Evolutionary conservation across 2,329 filamentous ascomycete genomes (phyloP).

Genomic region (Endoconidiophora laricicola): DNA sequence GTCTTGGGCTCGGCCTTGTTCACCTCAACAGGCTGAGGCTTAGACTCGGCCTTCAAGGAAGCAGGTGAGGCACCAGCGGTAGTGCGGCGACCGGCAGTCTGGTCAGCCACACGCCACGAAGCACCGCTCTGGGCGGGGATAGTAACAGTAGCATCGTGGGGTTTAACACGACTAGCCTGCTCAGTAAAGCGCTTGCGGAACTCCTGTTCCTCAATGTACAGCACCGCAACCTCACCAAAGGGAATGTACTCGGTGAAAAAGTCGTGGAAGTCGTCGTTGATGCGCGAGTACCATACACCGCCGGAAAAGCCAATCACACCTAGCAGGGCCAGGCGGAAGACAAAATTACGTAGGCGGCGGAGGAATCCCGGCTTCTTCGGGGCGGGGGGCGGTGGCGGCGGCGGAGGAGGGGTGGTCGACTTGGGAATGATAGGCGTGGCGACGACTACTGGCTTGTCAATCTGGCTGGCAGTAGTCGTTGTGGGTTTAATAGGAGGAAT

Average conservation of each 20-base stretch:
- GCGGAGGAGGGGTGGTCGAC: constrained; percentile 19
- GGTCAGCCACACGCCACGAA: constrained; percentile 58
- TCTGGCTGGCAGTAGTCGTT: constrained; percentile 15
- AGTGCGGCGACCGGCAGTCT: constrained; percentile 41
- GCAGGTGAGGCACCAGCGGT: constrained; percentile 32
- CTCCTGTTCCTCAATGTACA: constrained; percentile 89
- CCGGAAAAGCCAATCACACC: constrained; percentile 67
- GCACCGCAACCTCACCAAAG: constrained; percentile 82
- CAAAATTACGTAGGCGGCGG: constrained; percentile 58
- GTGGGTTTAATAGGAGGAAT: not conserved
- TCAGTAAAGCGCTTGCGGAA: constrained; percentile 69
- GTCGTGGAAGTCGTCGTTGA: constrained; percentile 97
- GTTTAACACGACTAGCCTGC: constrained; percentile 30
- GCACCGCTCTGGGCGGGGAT: constrained; percentile 77
- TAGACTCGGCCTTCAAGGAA: constrained; percentile 18
- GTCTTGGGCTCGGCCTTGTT: constrained; percentile 19
- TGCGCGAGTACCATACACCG: constrained; percentile 79
- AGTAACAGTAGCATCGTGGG: constrained; percentile 54
- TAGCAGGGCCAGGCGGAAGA: constrained; percentile 62
- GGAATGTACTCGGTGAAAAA: constrained; percentile 97
- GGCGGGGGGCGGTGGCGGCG: constrained; percentile 21
- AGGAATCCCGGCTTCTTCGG: constrained; percentile 47
- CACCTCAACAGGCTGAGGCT: constrained; percentile 16
- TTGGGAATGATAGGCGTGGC: not conserved
- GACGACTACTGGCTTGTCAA: constrained; percentile 14